Base-by-base conservation (phyloP, 768 basidiomycete species). In the Tulasnella sp. region DNA sequence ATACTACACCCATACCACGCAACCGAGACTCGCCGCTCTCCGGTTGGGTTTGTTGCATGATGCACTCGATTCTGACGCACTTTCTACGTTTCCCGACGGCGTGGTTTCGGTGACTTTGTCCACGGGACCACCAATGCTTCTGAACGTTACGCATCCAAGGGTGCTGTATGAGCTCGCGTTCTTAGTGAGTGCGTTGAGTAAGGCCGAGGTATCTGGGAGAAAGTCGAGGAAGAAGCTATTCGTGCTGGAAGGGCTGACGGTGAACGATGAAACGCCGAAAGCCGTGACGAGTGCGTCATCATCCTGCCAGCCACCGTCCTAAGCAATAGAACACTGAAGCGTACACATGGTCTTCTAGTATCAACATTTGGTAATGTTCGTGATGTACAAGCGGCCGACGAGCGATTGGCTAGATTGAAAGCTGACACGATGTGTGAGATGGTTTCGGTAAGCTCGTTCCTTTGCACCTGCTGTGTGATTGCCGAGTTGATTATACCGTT, bases 391-490 rank as follows among this genome's bases (percentile, higher is more conserved):
- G 73, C 72, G 34, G 65, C 80, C 1, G 75, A 79, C 35, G 65
- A 69, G 15, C 69, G 74, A 32, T 71, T 84, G 59, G 71, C 74
- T n/a, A 76, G 74, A 51, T 75, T 88, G 41, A 81, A 81, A 60
- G 84, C 83, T 0, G 85, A 88, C 61, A 65, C 87, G 58, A 65
- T 84, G 37, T 82, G 79, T 59, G 86, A 89, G 63, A 72, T 87
- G 5, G 71, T 81, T 15, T 77, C 77, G 5, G 85, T 86, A 67
- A 36, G 75, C 63, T 9, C 49, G n/a, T 36, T 15, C 3, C 12
- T 49, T 39, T 11, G 4, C 45, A 9, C n/a, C 29, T 4, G 23
- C n/a, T 46, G 39, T 25, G 49, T 2, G 25, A 37, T 36, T 40
- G 12, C 25, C 15, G 29, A 17, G 31, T 34, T 55, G 15, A 12